A percentile compares a stretch with the other conserved stretches of the same genome.
Evolutionary conservation across 2,329 filamentous ascomycete species (phyloP).

Genomic region (Fusarium chlamydosporum): DNA sequence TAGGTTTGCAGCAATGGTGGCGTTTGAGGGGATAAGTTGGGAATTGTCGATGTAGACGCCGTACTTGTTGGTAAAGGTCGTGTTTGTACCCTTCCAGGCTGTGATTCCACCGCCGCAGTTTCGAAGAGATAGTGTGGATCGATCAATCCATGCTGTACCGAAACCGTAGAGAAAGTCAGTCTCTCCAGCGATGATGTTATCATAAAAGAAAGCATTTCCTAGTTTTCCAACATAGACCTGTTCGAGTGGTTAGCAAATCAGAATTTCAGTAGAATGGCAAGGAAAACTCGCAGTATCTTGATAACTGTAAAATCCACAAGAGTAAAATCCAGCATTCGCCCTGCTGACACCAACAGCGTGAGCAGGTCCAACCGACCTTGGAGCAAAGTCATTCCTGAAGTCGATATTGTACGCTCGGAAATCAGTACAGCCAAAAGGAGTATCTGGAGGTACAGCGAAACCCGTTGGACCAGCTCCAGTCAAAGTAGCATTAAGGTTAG

Average conservation of each 20-base stretch:
- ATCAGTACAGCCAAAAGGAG: conserved; percentile 73
- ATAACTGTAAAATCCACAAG: conserved; percentile 75
- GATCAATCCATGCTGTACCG: conserved; percentile 73
- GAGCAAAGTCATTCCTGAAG: conserved; percentile 71
- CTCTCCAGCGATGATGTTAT: conserved; percentile 72
- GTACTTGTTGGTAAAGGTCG: conserved; percentile 75
- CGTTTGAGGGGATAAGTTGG: conserved; percentile 68
- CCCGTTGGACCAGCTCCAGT: conserved; percentile 74
- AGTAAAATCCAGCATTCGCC: conserved; percentile 77
- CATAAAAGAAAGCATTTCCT: conserved; percentile 75
- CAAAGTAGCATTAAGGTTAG: conserved; percentile 72
- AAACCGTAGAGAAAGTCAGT: conserved; percentile 80
- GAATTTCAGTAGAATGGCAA: accelerated
- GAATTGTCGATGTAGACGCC: conserved; percentile 74
- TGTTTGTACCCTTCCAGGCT: conserved; percentile 76
- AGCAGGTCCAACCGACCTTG: conserved; percentile 66
- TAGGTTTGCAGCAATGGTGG: conserved; percentile 55
- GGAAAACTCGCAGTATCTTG: conserved; percentile 70
- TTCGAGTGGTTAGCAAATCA: background rate
- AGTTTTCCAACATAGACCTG: conserved; percentile 75
- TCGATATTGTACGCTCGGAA: conserved; percentile 78
- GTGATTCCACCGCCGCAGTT: conserved; percentile 76
- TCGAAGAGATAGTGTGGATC: conserved; percentile 68
- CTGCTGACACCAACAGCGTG: conserved; percentile 72
- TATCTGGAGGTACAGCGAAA: conserved; percentile 70